Percentiles rank a stretch among this genome's conserved stretches.
Conservation (phyloP, 108 stramenopile genomes). For the Fragilariopsis cylindrus region DNA sequence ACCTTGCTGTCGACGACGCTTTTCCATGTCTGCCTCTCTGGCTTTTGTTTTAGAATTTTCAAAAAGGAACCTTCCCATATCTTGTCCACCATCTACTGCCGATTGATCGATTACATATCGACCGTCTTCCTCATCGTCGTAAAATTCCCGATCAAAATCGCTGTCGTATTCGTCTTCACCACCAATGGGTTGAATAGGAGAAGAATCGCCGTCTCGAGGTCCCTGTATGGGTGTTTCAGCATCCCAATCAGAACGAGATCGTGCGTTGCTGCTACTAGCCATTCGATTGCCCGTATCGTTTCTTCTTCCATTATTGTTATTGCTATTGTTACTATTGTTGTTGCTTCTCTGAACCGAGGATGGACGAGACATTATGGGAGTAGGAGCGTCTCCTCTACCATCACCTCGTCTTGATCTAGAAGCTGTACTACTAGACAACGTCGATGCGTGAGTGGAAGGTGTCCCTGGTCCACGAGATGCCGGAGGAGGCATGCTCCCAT, state of each 20-base stretch:
- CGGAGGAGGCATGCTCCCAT: constrained; percentile 7
- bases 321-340: background rate
- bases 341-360: background rate
- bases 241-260: constrained; percentile 33
- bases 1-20: constrained; percentile 37
- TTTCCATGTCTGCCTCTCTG: constrained; percentile 84
- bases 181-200: background rate
- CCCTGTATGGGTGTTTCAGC: constrained; percentile 28
- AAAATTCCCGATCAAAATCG: constrained; percentile 92
- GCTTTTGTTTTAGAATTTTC: constrained; percentile 73
- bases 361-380: constrained; percentile 17
- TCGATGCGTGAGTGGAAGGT: constrained; percentile 43
- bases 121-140: constrained; percentile 85
- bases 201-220: constrained; percentile 25
- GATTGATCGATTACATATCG: constrained; percentile 43
- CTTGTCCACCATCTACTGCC: constrained; percentile 21
- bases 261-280: background rate
- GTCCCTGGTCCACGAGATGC: constrained; percentile 22
- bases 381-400: constrained; percentile 22
- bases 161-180: constrained; percentile 19
- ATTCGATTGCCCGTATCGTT: background rate
- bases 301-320: background rate
- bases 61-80: constrained; percentile 82
- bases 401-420: background rate
- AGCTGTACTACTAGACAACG: constrained; percentile 9